Evolutionary conservation across 495 filamentous ascomycete species (phyloP).

Genomic region (Hyaloscypha variabilis): DNA sequence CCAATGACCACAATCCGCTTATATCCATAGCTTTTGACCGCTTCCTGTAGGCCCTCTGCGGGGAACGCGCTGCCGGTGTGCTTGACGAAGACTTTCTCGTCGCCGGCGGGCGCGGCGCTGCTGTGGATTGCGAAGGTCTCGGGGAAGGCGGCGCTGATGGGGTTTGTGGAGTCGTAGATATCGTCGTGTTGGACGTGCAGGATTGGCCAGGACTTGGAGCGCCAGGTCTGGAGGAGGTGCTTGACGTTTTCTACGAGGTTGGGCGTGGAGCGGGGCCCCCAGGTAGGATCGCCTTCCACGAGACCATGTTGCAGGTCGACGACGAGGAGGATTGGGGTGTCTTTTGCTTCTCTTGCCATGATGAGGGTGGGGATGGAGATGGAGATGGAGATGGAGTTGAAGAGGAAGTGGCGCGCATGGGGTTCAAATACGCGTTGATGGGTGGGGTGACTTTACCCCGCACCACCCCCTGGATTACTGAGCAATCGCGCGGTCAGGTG

Average conservation of each 20-base stretch:
- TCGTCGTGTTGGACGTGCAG: conserved; percentile 28
- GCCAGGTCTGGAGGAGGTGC: conserved; percentile 19
- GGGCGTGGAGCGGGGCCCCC: conserved; percentile 26
- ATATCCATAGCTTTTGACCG: conserved; percentile 14
- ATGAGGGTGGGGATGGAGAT: not conserved
- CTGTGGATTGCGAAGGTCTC: conserved; percentile 18
- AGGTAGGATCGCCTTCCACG: conserved; percentile 11
- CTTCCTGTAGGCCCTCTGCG: conserved; percentile 8
- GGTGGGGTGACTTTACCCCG: not conserved
- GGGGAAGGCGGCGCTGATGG: conserved; percentile 15
- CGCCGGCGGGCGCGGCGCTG: conserved; percentile 3
- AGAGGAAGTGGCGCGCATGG: not conserved
- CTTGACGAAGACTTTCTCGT: conserved; percentile 23
- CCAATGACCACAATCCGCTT: conserved; percentile 22
- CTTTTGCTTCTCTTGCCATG: not conserved
- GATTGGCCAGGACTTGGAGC: conserved; percentile 16
- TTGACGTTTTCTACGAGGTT: conserved; percentile 20
- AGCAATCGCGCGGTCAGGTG: not conserved
- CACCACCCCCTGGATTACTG: not conserved
- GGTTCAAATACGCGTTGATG: not conserved
- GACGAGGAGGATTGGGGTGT: conserved; percentile 18
- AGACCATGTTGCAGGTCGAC: conserved; percentile 24
- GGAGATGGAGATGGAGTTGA: not conserved
- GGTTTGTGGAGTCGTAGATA: conserved; percentile 11
- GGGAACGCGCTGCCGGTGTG: conserved; percentile 23